Evolutionary conservation across 2,329 filamentous ascomycete species (phyloP).

Genomic region (Penicillium sp.): DNA sequence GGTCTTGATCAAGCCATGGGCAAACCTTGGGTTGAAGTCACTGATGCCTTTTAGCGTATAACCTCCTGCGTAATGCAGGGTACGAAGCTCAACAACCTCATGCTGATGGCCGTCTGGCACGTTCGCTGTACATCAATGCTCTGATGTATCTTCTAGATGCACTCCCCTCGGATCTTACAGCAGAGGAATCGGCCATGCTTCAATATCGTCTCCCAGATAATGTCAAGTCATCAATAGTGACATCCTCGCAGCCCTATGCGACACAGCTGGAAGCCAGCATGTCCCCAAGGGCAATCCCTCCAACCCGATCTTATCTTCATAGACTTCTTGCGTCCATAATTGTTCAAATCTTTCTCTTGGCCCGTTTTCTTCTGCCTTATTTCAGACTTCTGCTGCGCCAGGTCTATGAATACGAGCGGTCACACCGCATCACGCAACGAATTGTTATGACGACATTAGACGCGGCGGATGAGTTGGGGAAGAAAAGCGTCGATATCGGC

Average conservation of each 20-base stretch:
- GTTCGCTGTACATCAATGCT: constrained; percentile 38
- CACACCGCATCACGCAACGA: constrained; percentile 64
- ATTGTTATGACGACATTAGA: constrained; percentile 54
- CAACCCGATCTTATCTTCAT: constrained; percentile 55
- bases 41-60: constrained; percentile 28
- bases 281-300: neutral
- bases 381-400: constrained; percentile 55
- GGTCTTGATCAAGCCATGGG: neutral
- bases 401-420: constrained; percentile 63
- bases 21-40: neutral
- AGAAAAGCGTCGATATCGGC: constrained; percentile 53
- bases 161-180: constrained; percentile 31
- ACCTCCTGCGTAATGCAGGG: constrained; percentile 36
- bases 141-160: constrained; percentile 41
- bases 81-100: constrained; percentile 35
- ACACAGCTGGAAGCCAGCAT: neutral
- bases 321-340: constrained; percentile 58
- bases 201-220: constrained; percentile 27
- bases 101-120: constrained; percentile 32
- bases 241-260: neutral
- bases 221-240: constrained; percentile 17
- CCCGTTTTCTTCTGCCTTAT: constrained; percentile 64
- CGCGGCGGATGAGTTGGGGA: constrained; percentile 56
- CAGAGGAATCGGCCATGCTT: constrained; percentile 31
- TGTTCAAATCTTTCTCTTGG: constrained; percentile 58